phyloP scores from a whole-genome alignment of 2,329 filamentous ascomycete species.

The Cercospora nicotianae region DNA sequence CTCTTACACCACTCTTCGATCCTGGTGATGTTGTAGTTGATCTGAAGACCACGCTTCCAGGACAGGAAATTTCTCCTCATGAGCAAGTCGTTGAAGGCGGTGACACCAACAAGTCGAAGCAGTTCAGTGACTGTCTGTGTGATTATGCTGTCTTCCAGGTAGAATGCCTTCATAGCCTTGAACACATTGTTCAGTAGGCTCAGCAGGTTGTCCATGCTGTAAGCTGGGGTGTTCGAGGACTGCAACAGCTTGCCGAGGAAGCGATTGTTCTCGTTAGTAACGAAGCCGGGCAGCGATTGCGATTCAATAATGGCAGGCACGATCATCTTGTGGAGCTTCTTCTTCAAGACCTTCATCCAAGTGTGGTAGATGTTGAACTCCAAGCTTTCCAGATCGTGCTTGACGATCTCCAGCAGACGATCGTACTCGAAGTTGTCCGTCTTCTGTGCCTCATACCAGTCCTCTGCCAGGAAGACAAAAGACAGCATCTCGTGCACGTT shows the following conservation, averaged over 20 bases:
- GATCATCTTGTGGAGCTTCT: slow-evolving; percentile 99
- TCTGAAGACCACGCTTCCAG: slow-evolving; percentile 98
- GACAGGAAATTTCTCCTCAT: slow-evolving; percentile 98
- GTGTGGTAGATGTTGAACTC: slow-evolving; percentile 99
- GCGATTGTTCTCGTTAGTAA: slow-evolving; percentile 96
- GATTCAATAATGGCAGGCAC: slow-evolving; percentile 99
- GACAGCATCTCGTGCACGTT: slow-evolving; percentile 99
- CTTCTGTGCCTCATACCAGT: slow-evolving; percentile 99
- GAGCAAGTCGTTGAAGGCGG: slow-evolving; percentile 95
- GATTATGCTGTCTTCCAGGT: slow-evolving; percentile 93
- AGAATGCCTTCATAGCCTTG: slow-evolving; percentile 98
- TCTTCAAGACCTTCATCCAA: slow-evolving; percentile 99
- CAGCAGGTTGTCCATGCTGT: slow-evolving; percentile 98
- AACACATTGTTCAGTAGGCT: slow-evolving; percentile 95
- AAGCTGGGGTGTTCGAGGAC: slow-evolving; percentile 86
- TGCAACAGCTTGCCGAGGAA: slow-evolving; percentile 97
- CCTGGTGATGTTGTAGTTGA: slow-evolving; percentile 99
- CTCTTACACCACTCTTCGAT: slow-evolving; percentile 99
- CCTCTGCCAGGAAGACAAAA: slow-evolving; percentile 97
- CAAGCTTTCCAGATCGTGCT: slow-evolving; percentile 95
- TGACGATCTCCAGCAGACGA: slow-evolving; percentile 94
- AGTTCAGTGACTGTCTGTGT: slow-evolving; percentile 94
- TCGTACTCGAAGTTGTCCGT: slow-evolving; percentile 99
- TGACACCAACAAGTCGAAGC: slow-evolving; percentile 88
- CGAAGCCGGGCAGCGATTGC: slow-evolving; percentile 94